Base-by-base conservation (phyloP, 169 alveolate species). In the Plasmodium reichenowi region DNA sequence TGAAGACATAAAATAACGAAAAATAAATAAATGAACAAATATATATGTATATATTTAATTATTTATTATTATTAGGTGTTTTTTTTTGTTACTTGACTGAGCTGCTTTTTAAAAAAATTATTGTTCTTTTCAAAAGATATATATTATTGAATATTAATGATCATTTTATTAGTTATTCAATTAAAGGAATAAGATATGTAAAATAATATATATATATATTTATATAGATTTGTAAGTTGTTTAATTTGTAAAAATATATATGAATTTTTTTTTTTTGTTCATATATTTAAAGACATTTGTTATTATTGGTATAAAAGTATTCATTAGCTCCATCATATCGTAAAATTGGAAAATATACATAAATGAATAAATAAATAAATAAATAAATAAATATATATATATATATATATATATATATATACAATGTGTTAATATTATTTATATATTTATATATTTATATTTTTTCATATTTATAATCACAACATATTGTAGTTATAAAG, bases 131-230 rank as follows among this genome's bases (percentile, higher is more conserved):
- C 62, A 48, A 62, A 62, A 67, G 50, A 52, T 67, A 80, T 54
- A 20, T 59, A 24, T 26, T 64, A 10, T 26, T 80, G 9, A 3
- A 26, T 12, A 38, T 80, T 20, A 80, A 60, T 50, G 72, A 64
- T 1, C 22, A 80, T 32, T 24, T 80, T 52, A 72, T 80, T 72
- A 47, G 48, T 43, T 59, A 67, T 48, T 80, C 90, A 52, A 22
- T 67, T 45, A 64, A 67, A 50, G 90, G 90, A 24, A 80, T 80
- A 47, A 68, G 90, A 80, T 80, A 80, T 60, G 90, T 80, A 80
- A 78, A 52, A 38, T 13, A 52, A 64, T 24, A 80, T 54, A 3
- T 0, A 9, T 12, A 29, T 26, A 26, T 20, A 22, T 20, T 15
- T 26, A 26, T 20, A 22, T 22, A 29, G 26, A 24, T 67, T 24